Percentiles rank a stretch among this genome's conserved stretches.
Conservation (phyloP, 2,329 filamentous ascomycete genomes). For the Ophiostoma quercus region DNA sequence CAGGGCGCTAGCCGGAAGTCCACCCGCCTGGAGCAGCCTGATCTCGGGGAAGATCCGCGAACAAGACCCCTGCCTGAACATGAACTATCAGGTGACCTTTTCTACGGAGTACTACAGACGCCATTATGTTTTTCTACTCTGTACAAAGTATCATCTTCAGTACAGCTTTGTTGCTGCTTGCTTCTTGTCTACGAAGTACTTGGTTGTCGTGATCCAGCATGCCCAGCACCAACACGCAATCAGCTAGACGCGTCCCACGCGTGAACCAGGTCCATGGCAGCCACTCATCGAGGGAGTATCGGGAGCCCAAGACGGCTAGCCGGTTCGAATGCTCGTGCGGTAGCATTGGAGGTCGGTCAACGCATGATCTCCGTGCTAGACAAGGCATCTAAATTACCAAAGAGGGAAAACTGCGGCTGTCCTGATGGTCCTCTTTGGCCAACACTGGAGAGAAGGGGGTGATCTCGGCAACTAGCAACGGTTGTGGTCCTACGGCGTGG, state of each 20-base stretch:
- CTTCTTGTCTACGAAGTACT: too few relatives aligned
- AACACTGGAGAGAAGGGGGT: not conserved
- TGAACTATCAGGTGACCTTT: slow-evolving; percentile 12
- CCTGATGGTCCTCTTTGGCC: not conserved
- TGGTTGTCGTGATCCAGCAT: not conserved
- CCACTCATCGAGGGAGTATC: slow-evolving; percentile 4
- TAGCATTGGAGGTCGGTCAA: not conserved
- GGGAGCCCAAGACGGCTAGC: not conserved
- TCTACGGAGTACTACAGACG: not conserved
- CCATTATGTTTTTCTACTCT: too few relatives aligned
- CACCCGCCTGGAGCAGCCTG: slow-evolving; percentile 13
- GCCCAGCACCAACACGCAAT: slow-evolving; percentile 1
- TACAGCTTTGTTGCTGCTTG: too few relatives aligned
- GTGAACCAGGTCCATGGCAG: slow-evolving; percentile 4
- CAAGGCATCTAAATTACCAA: not conserved
- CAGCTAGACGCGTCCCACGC: slow-evolving; percentile 10
- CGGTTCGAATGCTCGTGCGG: not conserved
- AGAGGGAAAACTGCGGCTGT: not conserved
- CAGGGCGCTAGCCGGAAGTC: slow-evolving; percentile 8
- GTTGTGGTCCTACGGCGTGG: not conserved
- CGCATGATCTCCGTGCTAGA: not conserved
- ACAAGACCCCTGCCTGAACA: slow-evolving; percentile 9
- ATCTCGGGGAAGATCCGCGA: slow-evolving; percentile 18
- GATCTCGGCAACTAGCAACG: not conserved
- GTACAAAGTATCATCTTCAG: too few relatives aligned